Evolutionary conservation across 1,284 basidiomycete species (phyloP).

Genomic region (Neonothopanus nambi): DNA sequence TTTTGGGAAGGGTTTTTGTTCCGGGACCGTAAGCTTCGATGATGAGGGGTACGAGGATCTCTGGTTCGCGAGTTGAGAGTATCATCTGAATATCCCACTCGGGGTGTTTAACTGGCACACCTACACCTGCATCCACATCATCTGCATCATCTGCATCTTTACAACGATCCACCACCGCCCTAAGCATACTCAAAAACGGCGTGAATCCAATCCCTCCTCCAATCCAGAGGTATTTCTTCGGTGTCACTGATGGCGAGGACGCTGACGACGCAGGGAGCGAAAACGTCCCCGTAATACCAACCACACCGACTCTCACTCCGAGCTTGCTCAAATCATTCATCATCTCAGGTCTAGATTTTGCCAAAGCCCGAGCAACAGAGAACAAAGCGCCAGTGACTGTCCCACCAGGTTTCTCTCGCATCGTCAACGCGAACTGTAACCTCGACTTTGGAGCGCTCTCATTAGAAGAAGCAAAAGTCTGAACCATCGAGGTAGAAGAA

Average conservation of each 20-base stretch:
- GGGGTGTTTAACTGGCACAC: conserved; percentile 4
- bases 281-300: conserved; percentile 42
- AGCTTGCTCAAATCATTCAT: conserved; percentile 38
- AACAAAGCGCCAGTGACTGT: conserved; percentile 55
- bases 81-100: conserved; percentile 43
- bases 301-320: conserved; percentile 36
- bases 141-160: conserved; percentile 14
- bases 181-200: conserved; percentile 55
- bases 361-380: conserved; percentile 41
- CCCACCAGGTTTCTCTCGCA: conserved; percentile 53
- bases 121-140: too few species aligned
- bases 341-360: conserved; percentile 36
- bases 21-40: conserved; percentile 19
- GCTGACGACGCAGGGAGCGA: too few species aligned
- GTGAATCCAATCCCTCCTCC: conserved; percentile 63
- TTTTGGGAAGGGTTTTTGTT: too few species aligned
- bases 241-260: conserved; percentile 1
- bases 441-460: conserved; percentile 2
- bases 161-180: too few species aligned
- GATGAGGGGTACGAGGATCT: conserved; percentile 42
- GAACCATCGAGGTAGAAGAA: not conserved
- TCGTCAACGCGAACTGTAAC: conserved; percentile 46
- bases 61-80: conserved; percentile 51
- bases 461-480: not conserved
- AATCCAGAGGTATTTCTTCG: conserved; percentile 43